These are phyloP conservation scores for Dichomitus squalens DNA, from an alignment of 1,284 basidiomycete species.

Conservation along the genomic window DNA sequence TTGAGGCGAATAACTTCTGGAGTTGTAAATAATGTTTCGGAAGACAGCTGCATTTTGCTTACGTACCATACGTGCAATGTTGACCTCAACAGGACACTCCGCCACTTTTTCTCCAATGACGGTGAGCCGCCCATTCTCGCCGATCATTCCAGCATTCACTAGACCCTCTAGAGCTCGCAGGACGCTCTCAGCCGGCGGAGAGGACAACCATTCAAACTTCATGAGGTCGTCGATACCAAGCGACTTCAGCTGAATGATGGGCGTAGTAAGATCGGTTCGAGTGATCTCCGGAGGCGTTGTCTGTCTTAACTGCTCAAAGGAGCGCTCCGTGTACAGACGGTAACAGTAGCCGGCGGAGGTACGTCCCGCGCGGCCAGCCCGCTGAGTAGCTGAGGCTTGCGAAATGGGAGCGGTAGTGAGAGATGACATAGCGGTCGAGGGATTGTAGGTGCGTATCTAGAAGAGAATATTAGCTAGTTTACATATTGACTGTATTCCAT, in stretches of 20 bases:
- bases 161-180: conserved; percentile 81
- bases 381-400: conserved; percentile 83
- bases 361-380: conserved; percentile 89
- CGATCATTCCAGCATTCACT: conserved; percentile 71
- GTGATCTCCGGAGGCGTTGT: conserved; percentile 89
- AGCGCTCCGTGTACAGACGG: conserved; percentile 81
- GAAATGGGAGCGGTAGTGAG: conserved; percentile 82
- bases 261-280: conserved; percentile 85
- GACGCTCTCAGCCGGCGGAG: conserved; percentile 87
- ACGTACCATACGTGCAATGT: conserved; percentile 74
- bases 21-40: conserved; percentile 13
- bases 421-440: conserved; percentile 80
- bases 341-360: conserved; percentile 92
- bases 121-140: conserved; percentile 68
- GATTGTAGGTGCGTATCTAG: conserved; percentile 85
- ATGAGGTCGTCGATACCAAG: conserved; percentile 95
- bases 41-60: conserved; percentile 12
- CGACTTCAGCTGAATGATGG: conserved; percentile 91
- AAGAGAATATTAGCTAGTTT: conserved; percentile 18
- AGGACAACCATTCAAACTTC: conserved; percentile 93
- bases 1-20: conserved; percentile 79
- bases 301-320: conserved; percentile 58
- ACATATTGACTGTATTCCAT: neutral
- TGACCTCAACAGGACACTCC: conserved; percentile 78
- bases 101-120: conserved; percentile 70